Percentiles rank a stretch among this genome's conserved stretches.
phyloP scores from a whole-genome alignment of 169 alveolate species.

The Cystoisospora suis region DNA sequence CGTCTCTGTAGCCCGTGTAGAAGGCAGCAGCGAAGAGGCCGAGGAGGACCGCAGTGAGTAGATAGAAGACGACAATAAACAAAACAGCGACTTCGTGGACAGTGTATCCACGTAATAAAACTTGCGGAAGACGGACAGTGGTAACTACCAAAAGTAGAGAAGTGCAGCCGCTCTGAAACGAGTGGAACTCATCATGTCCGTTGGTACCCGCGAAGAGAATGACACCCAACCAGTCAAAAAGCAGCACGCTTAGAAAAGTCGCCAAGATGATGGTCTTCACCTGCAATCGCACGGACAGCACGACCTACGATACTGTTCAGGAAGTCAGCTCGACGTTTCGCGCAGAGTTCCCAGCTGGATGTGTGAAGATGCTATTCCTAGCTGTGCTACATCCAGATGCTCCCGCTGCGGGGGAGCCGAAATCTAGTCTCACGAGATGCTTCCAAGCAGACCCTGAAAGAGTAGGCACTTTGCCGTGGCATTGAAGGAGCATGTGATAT shows the following conservation, averaged over 20 bases:
- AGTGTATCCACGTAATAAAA: constrained; percentile 51
- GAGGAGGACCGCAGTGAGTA: constrained; percentile 42
- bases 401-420: too few relatives aligned
- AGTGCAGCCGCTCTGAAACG: constrained; percentile 32
- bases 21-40: constrained; percentile 62
- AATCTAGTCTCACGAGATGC: too few relatives aligned
- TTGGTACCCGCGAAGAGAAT: constrained; percentile 60
- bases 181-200: constrained; percentile 56
- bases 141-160: constrained; percentile 48
- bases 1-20: constrained; percentile 42
- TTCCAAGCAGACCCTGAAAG: too few relatives aligned
- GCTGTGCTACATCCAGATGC: too few relatives aligned
- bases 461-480: too few relatives aligned
- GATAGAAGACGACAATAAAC: constrained; percentile 48
- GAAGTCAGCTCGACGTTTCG: too few relatives aligned
- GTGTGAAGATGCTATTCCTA: too few relatives aligned
- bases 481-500: too few relatives aligned
- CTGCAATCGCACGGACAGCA: too few relatives aligned
- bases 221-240: constrained; percentile 63
- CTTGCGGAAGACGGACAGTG: constrained; percentile 55
- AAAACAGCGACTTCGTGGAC: constrained; percentile 55
- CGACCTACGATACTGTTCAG: too few relatives aligned
- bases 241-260: constrained; percentile 31
- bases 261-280: constrained; percentile 34
- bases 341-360: too few relatives aligned